Evolutionary conservation across 164 flowering plant species (phyloP), one percentile per base, ranked within the genome.

Genomic region (Aristolochia californica): DNA sequence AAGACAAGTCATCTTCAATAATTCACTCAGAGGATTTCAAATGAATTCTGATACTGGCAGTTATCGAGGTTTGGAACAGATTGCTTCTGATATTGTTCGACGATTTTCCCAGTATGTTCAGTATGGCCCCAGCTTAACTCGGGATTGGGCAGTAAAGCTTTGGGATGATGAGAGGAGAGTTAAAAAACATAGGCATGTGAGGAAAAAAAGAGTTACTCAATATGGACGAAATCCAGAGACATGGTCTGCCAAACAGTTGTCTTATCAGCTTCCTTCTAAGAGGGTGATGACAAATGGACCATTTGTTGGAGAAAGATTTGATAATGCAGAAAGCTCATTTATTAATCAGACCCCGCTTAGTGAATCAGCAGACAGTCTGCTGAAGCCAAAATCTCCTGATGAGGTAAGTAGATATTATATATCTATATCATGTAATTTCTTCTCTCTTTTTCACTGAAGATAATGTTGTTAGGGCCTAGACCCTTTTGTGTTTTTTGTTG

Each of bases 61-160:
- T 53, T 28, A 55, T 58, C 24, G 27, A 25, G 48, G 62, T 59
- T 5, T 61, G 23, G 58, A 60, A 34, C 58, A 63, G 25, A 55
- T 56, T 49, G 11, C 45, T 34, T 26, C 18, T 22, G 27, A 49
- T 38, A 16, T 55, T 5, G 67, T 55, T 51, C 74, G 76, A 11
- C 65, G 44, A 28, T 73, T 69, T 66, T 55, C 60, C 24, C 56
- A 56, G 15, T 34, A 30, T 27, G 52, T n/a, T 56, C 38, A 43
- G n/a, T 58, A 55, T 56, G 81, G 70, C 57, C 68, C 79, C 49
- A 34, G 48, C 15, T 62, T 85, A 68, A 74, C 65, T 63, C 75
- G 97, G 50, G 83, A 85, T 50, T 81, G 82, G 64, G 66, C 85
- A 10, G 88, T 68, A 5, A 69, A 78, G 66, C 82, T 82, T 9